Evolutionary conservation across 371 early-diverging fungal species (phyloP).

Genomic region (Mortierella sp.): DNA sequence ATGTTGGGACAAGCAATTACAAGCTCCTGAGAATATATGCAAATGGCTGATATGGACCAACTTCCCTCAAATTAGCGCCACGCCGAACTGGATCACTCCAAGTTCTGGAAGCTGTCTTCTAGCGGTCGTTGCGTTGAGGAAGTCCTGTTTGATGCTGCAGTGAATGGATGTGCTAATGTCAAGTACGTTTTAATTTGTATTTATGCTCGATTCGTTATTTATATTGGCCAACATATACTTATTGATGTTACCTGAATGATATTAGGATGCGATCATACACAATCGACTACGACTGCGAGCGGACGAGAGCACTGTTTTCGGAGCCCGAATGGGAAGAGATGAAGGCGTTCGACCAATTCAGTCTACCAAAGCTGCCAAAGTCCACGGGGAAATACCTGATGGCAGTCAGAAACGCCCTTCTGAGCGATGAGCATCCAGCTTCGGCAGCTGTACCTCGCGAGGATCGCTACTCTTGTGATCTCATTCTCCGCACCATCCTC

Average conservation of each 20-base stretch:
- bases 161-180: conserved; percentile 6
- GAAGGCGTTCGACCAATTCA: conserved; percentile 21
- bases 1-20: neutral
- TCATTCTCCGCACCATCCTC: conserved; percentile 24
- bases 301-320: conserved; percentile 27
- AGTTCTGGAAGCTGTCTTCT: conserved; percentile 12
- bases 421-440: conserved; percentile 19
- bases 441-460: conserved; percentile 27
- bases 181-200: conserved; percentile 8
- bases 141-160: conserved; percentile 3
- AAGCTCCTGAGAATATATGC: conserved; percentile 3
- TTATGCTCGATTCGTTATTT: too few species aligned
- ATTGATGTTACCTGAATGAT: too few species aligned
- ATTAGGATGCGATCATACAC: conserved; percentile 39
- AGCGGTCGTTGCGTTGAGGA: conserved; percentile 17
- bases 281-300: conserved; percentile 37
- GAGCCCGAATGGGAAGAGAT: conserved; percentile 36
- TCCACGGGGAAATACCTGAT: conserved; percentile 23
- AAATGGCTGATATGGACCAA: neutral
- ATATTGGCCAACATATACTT: too few species aligned
- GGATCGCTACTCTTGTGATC: conserved; percentile 29
- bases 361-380: conserved; percentile 25
- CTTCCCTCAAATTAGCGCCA: conserved; percentile 14
- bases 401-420: conserved; percentile 24
- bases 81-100: conserved; percentile 5